Evolutionary conservation across 768 basidiomycete species (phyloP).

Genomic region (Mycena maculata): DNA sequence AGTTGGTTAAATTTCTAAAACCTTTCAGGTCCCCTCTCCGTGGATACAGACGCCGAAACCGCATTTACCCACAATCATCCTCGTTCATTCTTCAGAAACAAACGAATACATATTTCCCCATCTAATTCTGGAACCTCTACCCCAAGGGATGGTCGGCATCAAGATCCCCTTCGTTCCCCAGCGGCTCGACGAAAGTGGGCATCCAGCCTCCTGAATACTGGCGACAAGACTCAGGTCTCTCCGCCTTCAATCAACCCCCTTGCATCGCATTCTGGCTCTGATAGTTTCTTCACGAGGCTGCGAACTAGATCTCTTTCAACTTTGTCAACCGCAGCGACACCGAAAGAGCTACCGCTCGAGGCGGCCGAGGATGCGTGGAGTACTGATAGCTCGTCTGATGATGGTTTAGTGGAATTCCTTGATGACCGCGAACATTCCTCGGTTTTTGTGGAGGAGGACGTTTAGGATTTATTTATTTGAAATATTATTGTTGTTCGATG

Average conservation of each 20-base stretch:
- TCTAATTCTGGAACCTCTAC: slow-evolving; percentile 49
- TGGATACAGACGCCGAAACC: slow-evolving; percentile 84
- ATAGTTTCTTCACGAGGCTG: slow-evolving; percentile 56
- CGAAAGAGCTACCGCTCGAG: slow-evolving; percentile 38
- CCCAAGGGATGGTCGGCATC: slow-evolving; percentile 42
- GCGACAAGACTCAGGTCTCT: slow-evolving; percentile 14
- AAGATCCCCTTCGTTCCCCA: slow-evolving; percentile 54
- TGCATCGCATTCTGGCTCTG: slow-evolving; percentile 24
- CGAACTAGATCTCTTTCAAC: slow-evolving; percentile 59
- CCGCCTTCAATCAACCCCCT: slow-evolving; percentile 17
- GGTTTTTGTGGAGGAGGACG: background rate
- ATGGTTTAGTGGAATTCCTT: slow-evolving; percentile 40
- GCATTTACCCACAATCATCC: slow-evolving; percentile 73
- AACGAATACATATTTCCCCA: slow-evolving; percentile 55
- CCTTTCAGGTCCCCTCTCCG: slow-evolving; percentile 74
- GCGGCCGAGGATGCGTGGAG: slow-evolving; percentile 59
- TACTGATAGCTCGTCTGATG: slow-evolving; percentile 71
- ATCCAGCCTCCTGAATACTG: slow-evolving; percentile 53
- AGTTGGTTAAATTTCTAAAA: too few relatives aligned
- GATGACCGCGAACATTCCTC: slow-evolving; percentile 13
- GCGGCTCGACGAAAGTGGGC: slow-evolving; percentile 62
- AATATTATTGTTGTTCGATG: background rate
- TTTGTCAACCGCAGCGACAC: slow-evolving; percentile 50
- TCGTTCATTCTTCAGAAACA: slow-evolving; percentile 59
- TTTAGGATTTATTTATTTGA: too few relatives aligned